Evolutionary conservation across 805 yeast genomes (phyloP), one percentile per base, ranked within the genome.

Genomic region (Saccharomyces paradoxus): DNA sequence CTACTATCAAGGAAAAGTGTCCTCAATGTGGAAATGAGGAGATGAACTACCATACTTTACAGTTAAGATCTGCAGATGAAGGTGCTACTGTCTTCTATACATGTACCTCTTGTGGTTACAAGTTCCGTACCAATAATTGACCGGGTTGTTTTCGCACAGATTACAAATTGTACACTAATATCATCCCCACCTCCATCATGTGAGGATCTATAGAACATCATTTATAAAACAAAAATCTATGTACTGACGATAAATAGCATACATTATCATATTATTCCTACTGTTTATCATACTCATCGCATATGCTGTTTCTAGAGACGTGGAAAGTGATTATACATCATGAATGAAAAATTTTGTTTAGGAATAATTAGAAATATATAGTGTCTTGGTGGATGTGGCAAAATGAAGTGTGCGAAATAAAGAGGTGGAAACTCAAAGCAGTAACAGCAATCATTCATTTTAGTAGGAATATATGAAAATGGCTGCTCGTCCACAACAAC

Each of bases 51-150:
- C 98, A 94, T 68, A 94, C 99, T 4, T 77, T 94, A 62, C 99
- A 94, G 73, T 79, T 94, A 63, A 84, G 99, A 74, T 87, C 96
- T 53, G 99, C 99, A 1, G 99, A 94, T 79, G 99, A 94, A 79
- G 99, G 99, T 79, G 96, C 99, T 29, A 94, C 99, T 9, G 98
- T 94, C 37, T 94, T 94, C 70, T 95, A 94, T 74, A 92, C 99
- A 1, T 94, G 99, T 77, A 86, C 96, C 1, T 75, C 80, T 46
- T 94, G 99, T 79, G 90, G 91, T 47, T 89, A 92, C 79, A 83
- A 89, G 65, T 91, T 88, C 77, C 86, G 97, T 76, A 91, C 97
- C 41, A 92, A 94, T 71, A 94, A 94, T 70, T 92, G 64, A 69
- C 12, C 24, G 12, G 44, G 24, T 21, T 17, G 22, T 21, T 7